These are phyloP conservation scores for Postia placenta DNA, from an alignment of 768 basidiomycete species.

Conservation along the genomic window DNA sequence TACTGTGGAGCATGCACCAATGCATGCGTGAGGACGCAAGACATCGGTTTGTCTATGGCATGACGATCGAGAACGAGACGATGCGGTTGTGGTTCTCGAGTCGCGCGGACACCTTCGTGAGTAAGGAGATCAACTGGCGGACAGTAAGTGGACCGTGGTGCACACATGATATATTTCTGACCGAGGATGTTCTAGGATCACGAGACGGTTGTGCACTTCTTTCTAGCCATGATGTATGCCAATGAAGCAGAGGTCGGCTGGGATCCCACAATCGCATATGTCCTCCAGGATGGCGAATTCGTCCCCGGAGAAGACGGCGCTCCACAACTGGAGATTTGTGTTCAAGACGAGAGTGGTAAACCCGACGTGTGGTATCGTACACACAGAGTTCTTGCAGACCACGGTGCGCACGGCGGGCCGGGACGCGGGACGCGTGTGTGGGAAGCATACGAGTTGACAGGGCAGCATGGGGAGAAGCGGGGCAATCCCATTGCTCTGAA, in stretches of 20 bases:
- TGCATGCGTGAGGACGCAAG: no score
- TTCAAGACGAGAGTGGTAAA: not conserved
- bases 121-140: not conserved
- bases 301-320: not conserved
- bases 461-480: not conserved
- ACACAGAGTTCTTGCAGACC: not conserved
- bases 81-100: not conserved
- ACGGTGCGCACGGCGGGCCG: not conserved
- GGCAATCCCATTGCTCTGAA: not conserved
- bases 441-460: not conserved
- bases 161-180: no score
- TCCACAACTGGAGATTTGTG: not conserved
- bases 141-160: no score
- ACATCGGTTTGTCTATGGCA: no score
- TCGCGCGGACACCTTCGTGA: not conserved
- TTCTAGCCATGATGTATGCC: slow-evolving; percentile 1
- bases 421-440: slow-evolving; percentile 7
- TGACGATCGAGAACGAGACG: not conserved
- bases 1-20: no score
- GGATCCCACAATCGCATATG: slow-evolving; percentile 3
- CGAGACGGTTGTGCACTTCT: slow-evolving; percentile 1
- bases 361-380: slow-evolving; percentile 1
- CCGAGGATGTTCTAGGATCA: not conserved
- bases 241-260: not conserved
- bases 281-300: not conserved